phyloP scores from a whole-genome alignment of 2,329 filamentous ascomycete genomes.

The Cladosporium velox region DNA sequence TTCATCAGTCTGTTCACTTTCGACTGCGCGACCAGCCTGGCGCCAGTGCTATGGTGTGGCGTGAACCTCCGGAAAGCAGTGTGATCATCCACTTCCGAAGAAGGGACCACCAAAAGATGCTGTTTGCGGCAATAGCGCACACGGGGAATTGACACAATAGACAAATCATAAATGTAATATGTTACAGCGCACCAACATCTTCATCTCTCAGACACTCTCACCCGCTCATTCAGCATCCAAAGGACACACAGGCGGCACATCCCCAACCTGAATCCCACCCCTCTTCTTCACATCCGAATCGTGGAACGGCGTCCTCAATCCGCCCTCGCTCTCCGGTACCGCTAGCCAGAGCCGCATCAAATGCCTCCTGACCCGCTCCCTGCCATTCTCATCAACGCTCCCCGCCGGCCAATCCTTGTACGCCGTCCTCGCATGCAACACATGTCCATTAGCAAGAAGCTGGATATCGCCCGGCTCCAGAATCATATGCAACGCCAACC shows the following conservation, averaged over 20 bases:
- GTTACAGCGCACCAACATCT: not conserved
- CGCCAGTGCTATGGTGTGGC: slow-evolving; percentile 53
- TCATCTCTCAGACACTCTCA: not conserved
- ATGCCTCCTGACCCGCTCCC: slow-evolving; percentile 68
- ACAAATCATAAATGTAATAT: slow-evolving; percentile 2
- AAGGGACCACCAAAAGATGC: not conserved
- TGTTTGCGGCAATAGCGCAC: not conserved
- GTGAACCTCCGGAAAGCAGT: slow-evolving; percentile 37
- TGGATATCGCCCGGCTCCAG: slow-evolving; percentile 86
- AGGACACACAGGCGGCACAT: slow-evolving; percentile 70
- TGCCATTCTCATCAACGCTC: slow-evolving; percentile 17
- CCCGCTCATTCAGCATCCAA: slow-evolving; percentile 67
- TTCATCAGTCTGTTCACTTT: slow-evolving; percentile 54
- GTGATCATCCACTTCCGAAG: slow-evolving; percentile 6
- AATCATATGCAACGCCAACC: slow-evolving; percentile 75
- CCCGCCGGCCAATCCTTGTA: slow-evolving; percentile 68
- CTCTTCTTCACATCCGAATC: slow-evolving; percentile 81
- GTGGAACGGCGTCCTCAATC: slow-evolving; percentile 78
- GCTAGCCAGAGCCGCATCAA: slow-evolving; percentile 80
- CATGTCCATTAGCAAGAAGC: slow-evolving; percentile 75
- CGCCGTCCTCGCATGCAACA: slow-evolving; percentile 76
- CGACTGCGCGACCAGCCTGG: slow-evolving; percentile 53
- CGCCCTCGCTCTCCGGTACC: slow-evolving; percentile 75
- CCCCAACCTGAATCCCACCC: slow-evolving; percentile 81
- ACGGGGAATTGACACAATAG: not conserved